phyloP scores from a whole-genome alignment of 768 basidiomycete genomes.

The Tulasnella sp. region DNA sequence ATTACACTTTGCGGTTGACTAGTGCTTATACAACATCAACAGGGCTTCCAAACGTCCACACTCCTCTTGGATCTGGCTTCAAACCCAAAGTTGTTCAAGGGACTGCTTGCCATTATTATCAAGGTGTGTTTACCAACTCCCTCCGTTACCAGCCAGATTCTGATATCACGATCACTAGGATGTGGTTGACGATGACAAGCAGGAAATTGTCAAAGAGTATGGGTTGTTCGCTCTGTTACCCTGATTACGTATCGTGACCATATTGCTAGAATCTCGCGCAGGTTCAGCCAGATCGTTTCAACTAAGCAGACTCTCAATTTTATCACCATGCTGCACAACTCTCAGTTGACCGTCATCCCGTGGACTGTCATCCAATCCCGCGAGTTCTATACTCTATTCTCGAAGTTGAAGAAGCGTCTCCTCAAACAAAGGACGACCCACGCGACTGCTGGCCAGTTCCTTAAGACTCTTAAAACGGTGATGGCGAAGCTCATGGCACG shows the following conservation, averaged over 20 bases:
- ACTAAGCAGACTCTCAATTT: constrained; percentile 51
- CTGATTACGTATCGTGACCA: not conserved
- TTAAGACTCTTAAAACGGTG: constrained; percentile 45
- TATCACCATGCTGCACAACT: constrained; percentile 46
- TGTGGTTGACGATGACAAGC: constrained; percentile 48
- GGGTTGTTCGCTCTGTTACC: constrained; percentile 17
- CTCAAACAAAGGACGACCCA: constrained; percentile 41
- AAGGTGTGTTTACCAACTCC: constrained; percentile 31
- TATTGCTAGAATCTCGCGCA: constrained; percentile 38
- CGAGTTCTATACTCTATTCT: constrained; percentile 47
- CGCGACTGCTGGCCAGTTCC: constrained; percentile 39
- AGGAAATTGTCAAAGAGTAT: constrained; percentile 46
- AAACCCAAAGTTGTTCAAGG: constrained; percentile 48
- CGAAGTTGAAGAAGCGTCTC: constrained; percentile 34
- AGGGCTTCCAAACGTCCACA: constrained; percentile 20
- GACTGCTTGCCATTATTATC: constrained; percentile 48
- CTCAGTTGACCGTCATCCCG: constrained; percentile 44
- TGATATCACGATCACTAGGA: constrained; percentile 31
- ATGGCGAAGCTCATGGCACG: constrained; percentile 55
- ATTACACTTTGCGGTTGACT: constrained; percentile 28
- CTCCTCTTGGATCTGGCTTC: constrained; percentile 43
- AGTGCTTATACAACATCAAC: not conserved
- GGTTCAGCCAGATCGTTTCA: constrained; percentile 50
- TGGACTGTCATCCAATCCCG: constrained; percentile 57
- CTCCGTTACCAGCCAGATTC: not conserved